phyloP scores from a whole-genome alignment of 805 yeast genomes.

The Metschnikowia henanensis region DNA sequence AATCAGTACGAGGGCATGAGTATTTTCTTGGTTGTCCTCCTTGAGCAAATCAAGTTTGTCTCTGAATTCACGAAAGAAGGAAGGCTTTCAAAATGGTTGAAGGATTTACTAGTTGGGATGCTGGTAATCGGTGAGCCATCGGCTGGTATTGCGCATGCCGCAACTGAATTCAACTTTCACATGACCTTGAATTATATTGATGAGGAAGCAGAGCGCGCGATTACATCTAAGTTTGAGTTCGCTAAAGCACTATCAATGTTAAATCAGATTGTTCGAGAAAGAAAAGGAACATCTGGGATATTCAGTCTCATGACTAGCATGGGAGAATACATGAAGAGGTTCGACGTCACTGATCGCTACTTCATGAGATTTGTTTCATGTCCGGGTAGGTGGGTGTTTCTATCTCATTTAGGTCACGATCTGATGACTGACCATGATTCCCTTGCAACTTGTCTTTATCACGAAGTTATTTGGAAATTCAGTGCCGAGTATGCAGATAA shows the following conservation, averaged over 20 bases:
- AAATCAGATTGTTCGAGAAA: slow-evolving; percentile 27
- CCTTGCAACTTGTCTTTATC: slow-evolving; percentile 31
- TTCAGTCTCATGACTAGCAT: slow-evolving; percentile 43
- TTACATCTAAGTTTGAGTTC: slow-evolving; percentile 46
- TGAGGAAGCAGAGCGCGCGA: slow-evolving; percentile 3
- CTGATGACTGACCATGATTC: slow-evolving; percentile 21
- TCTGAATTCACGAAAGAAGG: slow-evolving; percentile 22
- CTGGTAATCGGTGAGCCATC: slow-evolving; percentile 60
- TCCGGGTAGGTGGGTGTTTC: slow-evolving; percentile 22
- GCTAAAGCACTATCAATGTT: slow-evolving; percentile 46
- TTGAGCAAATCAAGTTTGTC: slow-evolving; percentile 71
- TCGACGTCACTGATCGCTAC: slow-evolving; percentile 11
- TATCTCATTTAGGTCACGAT: slow-evolving; percentile 6
- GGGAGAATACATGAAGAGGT: slow-evolving; percentile 36
- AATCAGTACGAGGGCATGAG: slow-evolving; percentile 29
- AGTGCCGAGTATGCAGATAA: slow-evolving; percentile 10
- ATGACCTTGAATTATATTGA: slow-evolving; percentile 3
- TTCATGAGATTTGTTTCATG: slow-evolving; percentile 18
- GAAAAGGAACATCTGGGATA: slow-evolving; percentile 22
- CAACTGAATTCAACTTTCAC: slow-evolving; percentile 9
- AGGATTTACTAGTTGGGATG: slow-evolving; percentile 46
- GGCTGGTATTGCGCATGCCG: slow-evolving; percentile 20
- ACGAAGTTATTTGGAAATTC: slow-evolving; percentile 37
- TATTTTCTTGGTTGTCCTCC: slow-evolving; percentile 36
- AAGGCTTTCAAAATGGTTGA: slow-evolving; percentile 47